phyloP scores from a whole-genome alignment of 2,329 filamentous ascomycete genomes.

The Phoma sp. region DNA sequence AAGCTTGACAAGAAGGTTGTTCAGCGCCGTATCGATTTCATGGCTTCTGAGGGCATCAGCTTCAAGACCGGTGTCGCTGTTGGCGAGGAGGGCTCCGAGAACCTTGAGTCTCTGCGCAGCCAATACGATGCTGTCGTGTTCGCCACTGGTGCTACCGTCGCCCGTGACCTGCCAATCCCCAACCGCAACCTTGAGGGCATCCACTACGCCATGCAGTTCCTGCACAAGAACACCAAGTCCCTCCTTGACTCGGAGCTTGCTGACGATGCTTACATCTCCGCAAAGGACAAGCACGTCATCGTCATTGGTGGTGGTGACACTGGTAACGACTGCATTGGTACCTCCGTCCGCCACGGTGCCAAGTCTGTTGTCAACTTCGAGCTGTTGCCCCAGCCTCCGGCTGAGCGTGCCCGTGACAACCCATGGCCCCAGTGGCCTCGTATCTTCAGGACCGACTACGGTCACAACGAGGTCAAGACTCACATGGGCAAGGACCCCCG shows the following conservation, averaged over 20 bases:
- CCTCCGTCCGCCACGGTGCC: conserved; percentile 91
- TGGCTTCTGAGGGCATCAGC: conserved; percentile 84
- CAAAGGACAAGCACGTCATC: conserved; percentile 93
- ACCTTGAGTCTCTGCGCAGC: conserved; percentile 73
- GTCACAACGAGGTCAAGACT: conserved; percentile 92
- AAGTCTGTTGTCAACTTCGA: conserved; percentile 98
- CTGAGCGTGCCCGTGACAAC: conserved; percentile 90
- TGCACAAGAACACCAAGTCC: conserved; percentile 97
- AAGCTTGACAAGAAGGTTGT: conserved; percentile 98
- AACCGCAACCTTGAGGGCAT: conserved; percentile 87
- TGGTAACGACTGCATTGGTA: conserved; percentile 97
- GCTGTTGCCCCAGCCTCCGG: conserved; percentile 87
- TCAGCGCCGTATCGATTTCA: conserved; percentile 92
- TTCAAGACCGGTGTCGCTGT: conserved; percentile 81
- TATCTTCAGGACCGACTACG: conserved; percentile 98
- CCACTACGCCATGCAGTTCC: conserved; percentile 96
- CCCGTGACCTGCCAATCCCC: conserved; percentile 89
- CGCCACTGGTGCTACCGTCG: conserved; percentile 90
- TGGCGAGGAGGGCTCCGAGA: conserved; percentile 74
- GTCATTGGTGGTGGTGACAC: conserved; percentile 98
- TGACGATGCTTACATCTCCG: conserved; percentile 87
- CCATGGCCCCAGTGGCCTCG: conserved; percentile 98
- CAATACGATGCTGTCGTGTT: conserved; percentile 85
- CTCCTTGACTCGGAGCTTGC: conserved; percentile 87
- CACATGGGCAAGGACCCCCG: conserved; percentile 96